Evolutionary conservation across 139 green algal genomes (phyloP).

Genomic region (Volvox reticuliferus): DNA sequence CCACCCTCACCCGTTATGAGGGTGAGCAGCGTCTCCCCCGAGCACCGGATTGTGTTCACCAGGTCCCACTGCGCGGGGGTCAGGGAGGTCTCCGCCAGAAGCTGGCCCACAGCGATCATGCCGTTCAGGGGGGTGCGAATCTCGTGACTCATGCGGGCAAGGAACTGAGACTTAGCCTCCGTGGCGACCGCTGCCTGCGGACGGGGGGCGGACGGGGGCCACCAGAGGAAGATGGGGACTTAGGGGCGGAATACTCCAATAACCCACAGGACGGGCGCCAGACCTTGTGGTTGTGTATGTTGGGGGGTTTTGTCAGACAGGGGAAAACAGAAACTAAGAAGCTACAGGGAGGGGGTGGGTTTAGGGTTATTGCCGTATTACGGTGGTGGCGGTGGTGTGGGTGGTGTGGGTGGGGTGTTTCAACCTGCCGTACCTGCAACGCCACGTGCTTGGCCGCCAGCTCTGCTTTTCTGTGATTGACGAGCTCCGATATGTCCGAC

Average conservation of each 20-base stretch:
- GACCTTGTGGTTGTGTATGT: too few relatives aligned
- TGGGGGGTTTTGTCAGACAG: too few relatives aligned
- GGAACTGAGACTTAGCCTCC: conserved; percentile 93
- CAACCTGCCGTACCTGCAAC: conserved; percentile 19
- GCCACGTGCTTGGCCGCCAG: conserved; percentile 73
- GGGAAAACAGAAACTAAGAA: too few relatives aligned
- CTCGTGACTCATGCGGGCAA: conserved; percentile 95
- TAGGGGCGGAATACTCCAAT: background rate
- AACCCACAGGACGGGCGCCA: too few relatives aligned
- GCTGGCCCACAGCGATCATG: conserved; percentile 92
- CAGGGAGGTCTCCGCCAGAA: conserved; percentile 83
- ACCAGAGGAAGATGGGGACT: too few relatives aligned
- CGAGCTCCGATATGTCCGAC: conserved; percentile 88
- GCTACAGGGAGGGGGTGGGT: too few relatives aligned
- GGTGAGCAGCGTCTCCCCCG: conserved; percentile 86
- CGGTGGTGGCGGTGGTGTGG: too few relatives aligned
- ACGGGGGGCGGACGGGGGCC: too few relatives aligned
- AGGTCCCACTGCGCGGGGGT: conserved; percentile 84
- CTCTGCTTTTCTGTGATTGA: conserved; percentile 72
- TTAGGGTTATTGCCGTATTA: too few relatives aligned
- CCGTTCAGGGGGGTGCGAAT: conserved; percentile 96
- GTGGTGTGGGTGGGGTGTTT: too few relatives aligned
- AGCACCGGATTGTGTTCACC: conserved; percentile 85
- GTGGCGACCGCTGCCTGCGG: conserved; percentile 61
- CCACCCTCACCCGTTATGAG: conserved; percentile 76